Percentiles rank a stretch among this genome's conserved stretches.
Evolutionary conservation across 768 basidiomycete genomes (phyloP).

Genomic region (Panellus pusillus): DNA sequence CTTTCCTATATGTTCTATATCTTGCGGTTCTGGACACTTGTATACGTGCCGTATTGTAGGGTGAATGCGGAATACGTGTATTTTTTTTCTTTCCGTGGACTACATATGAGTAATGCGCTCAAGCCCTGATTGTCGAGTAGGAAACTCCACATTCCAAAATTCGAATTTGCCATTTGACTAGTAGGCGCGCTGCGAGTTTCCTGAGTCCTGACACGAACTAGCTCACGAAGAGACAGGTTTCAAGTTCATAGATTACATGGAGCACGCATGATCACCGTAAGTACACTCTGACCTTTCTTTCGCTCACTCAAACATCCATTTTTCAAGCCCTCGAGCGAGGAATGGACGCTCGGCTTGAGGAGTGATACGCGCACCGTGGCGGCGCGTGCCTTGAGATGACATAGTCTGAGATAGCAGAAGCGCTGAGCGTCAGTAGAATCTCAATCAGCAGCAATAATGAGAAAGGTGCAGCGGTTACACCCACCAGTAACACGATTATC

Average conservation of each 20-base stretch:
- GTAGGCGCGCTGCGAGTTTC: too few relatives aligned
- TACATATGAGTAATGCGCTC: too few relatives aligned
- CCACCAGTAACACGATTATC: slow-evolving; percentile 76
- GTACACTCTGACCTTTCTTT: background rate
- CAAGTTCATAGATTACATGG: too few relatives aligned
- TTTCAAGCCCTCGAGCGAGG: slow-evolving; percentile 41
- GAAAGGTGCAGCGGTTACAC: slow-evolving; percentile 24
- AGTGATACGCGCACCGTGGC: slow-evolving; percentile 80
- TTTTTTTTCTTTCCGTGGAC: background rate
- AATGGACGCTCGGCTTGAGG: slow-evolving; percentile 79
- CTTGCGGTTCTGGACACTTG: background rate
- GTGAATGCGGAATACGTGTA: too few relatives aligned
- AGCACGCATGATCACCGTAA: too few relatives aligned
- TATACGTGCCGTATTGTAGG: too few relatives aligned
- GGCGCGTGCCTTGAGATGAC: slow-evolving; percentile 58
- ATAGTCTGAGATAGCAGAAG: slow-evolving; percentile 76
- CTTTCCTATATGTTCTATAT: background rate
- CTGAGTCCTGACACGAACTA: too few relatives aligned
- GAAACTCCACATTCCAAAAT: too few relatives aligned
- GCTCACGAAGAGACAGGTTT: too few relatives aligned
- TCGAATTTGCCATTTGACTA: too few relatives aligned
- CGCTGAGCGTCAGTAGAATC: slow-evolving; percentile 32
- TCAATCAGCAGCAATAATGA: background rate
- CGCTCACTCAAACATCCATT: slow-evolving; percentile 5
- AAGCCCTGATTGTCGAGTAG: too few relatives aligned